Evolutionary conservation across 768 basidiomycete genomes (phyloP).

Genomic region (Mycena sanguinolenta): DNA sequence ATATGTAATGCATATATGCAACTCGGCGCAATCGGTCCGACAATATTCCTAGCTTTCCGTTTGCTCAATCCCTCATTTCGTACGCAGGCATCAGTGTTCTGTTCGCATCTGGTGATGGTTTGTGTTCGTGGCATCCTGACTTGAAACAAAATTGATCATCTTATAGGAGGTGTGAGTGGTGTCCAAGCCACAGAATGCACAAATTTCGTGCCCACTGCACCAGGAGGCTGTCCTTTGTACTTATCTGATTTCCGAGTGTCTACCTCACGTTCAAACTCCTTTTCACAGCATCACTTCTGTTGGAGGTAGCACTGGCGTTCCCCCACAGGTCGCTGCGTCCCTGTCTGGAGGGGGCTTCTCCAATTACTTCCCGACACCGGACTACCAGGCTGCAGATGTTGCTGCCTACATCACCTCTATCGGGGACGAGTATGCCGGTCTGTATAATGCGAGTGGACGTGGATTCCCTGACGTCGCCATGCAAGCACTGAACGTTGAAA

Average conservation of each 20-base stretch:
- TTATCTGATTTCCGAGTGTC: constrained; percentile 36
- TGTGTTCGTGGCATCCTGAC: constrained; percentile 19
- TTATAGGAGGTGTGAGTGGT: constrained; percentile 30
- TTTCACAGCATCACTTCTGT: constrained; percentile 57
- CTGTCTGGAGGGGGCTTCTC: constrained; percentile 49
- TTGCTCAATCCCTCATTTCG: not conserved
- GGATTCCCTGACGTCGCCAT: constrained; percentile 37
- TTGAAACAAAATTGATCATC: constrained; percentile 35
- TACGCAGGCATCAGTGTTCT: constrained; percentile 44
- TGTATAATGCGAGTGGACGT: constrained; percentile 39
- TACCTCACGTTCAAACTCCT: constrained; percentile 56
- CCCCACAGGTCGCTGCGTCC: constrained; percentile 52
- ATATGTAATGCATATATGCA: constrained; percentile 46
- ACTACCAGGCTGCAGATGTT: constrained; percentile 37
- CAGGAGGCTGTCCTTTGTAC: constrained; percentile 52
- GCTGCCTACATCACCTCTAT: constrained; percentile 32
- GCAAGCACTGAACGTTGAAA: constrained; percentile 45
- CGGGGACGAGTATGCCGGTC: constrained; percentile 46
- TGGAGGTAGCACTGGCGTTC: constrained; percentile 60
- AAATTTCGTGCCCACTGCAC: constrained; percentile 49
- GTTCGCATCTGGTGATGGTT: constrained; percentile 45
- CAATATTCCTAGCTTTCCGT: not conserved
- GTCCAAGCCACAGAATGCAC: constrained; percentile 47
- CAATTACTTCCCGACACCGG: constrained; percentile 40
- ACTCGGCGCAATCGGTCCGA: constrained; percentile 52